Base-by-base conservation (phyloP, 306 rosid genomes). In the Acacia crassicarpa region DNA sequence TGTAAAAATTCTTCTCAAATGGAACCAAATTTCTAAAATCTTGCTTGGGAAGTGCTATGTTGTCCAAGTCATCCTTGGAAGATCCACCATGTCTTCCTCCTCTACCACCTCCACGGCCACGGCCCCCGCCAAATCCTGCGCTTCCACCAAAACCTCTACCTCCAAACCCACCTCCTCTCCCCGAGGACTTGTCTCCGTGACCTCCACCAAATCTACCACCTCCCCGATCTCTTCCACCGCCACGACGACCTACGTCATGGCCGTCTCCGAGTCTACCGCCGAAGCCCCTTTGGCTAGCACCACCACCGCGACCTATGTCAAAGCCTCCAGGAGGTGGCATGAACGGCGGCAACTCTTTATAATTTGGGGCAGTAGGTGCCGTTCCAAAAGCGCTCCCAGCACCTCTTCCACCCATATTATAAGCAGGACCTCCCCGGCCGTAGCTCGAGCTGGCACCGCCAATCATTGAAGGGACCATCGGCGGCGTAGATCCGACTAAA, bases 1-100 rank as follows among this genome's bases (percentile, higher is more conserved):
- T 65, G 58, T 95, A 92, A 56, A 95, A 95, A 32, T 86, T 92
- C 91, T 95, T 95, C 88, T 92, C 96, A 73, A 95, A 93, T 62
- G 96, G 98, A 43, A 93, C 95, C 89, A 95, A 81, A 80, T 89
- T 88, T 49, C 87, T 88, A 81, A 95, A 95, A 85, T 90, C 91
- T 81, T 93, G 98, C 87, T 84, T 90, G 0, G 99, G 98, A 33
- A 95, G 95, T 35, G 90, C 49, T 66, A 95, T 70, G 48, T 80
- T 89, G 75, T 93, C 90, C 92, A 95, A 87, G 48, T 95, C 99
- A 65, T 91, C 98, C 80, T 82, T 90, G 11, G 93, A 89, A 3
- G 92, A 84, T 2, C 88, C 90, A 71, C 91, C 93, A 48, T 85
- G 93, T 65, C 92, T 88, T 83, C 89, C 93, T 51, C 95, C 92